phyloP scores from a whole-genome alignment of 768 basidiomycete species.

The Termitomyces bulborhizus region DNA sequence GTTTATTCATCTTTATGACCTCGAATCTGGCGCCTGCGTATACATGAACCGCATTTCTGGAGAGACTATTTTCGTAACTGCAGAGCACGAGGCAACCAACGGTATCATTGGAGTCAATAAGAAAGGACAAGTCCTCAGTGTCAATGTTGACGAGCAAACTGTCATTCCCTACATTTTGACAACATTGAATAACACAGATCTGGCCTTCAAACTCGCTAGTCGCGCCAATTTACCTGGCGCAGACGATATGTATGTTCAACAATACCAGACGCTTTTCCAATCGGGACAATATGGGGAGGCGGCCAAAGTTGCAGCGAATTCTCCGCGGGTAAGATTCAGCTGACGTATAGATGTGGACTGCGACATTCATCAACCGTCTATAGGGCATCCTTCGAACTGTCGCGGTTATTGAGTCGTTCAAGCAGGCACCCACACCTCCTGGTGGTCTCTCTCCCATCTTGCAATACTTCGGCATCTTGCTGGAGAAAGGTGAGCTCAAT shows the following conservation, averaged over 20 bases:
- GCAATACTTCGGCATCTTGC: conserved; percentile 97
- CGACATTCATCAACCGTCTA: conserved; percentile 3
- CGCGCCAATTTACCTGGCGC: conserved; percentile 96
- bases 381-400: conserved; percentile 90
- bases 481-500: conserved; percentile 98
- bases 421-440: conserved; percentile 84
- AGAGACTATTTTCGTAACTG: conserved; percentile 98
- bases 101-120: conserved; percentile 99
- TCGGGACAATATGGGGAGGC: conserved; percentile 88
- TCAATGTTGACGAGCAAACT: conserved; percentile 94
- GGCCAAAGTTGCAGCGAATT: conserved; percentile 96
- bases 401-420: conserved; percentile 96
- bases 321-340: conserved; percentile 65
- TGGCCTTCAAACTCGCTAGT: conserved; percentile 96
- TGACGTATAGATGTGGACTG: neutral
- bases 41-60: conserved; percentile 99
- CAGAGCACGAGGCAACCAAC: conserved; percentile 88
- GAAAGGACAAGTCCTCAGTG: conserved; percentile 97
- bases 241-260: conserved; percentile 92
- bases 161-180: conserved; percentile 92
- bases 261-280: conserved; percentile 89
- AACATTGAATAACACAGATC: conserved; percentile 93
- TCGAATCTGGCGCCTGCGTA: conserved; percentile 94
- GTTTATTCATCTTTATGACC: conserved; percentile 98
- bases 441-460: conserved; percentile 93